Percentiles rank a stretch among this genome's conserved stretches.
Evolutionary conservation across 2,329 filamentous ascomycete genomes (phyloP).

Genomic region (Fusarium dlaminii): DNA sequence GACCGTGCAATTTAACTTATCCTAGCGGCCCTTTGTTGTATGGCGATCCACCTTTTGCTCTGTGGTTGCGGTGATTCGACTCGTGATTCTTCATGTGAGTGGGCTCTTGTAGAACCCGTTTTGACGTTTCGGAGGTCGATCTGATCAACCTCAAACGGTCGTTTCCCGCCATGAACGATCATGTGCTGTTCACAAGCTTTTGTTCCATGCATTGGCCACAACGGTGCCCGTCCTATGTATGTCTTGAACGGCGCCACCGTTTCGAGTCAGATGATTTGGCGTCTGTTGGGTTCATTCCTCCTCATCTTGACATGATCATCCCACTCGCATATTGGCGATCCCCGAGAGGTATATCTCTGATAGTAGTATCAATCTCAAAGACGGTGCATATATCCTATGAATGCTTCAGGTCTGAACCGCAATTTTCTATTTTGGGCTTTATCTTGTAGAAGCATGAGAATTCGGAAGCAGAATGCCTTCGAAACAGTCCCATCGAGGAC

Average conservation of each 20-base stretch:
- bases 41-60: slow-evolving; percentile 4
- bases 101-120: slow-evolving; percentile 4
- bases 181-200: slow-evolving; percentile 31
- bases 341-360: neutral
- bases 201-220: slow-evolving; percentile 12
- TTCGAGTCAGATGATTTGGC: slow-evolving; percentile 33
- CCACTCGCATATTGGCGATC: slow-evolving; percentile 15
- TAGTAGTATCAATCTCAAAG: neutral
- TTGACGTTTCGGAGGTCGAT: slow-evolving; percentile 2
- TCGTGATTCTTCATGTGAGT: slow-evolving; percentile 34
- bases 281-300: slow-evolving; percentile 1
- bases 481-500: neutral
- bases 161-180: slow-evolving; percentile 18
- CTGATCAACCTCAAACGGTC: slow-evolving; percentile 12
- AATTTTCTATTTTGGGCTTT: neutral
- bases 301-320: slow-evolving; percentile 4
- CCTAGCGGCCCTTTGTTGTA: slow-evolving; percentile 5
- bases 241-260: slow-evolving; percentile 20
- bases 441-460: neutral
- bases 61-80: slow-evolving; percentile 32
- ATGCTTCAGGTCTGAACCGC: neutral
- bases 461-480: neutral
- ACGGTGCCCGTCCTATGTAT: slow-evolving; percentile 20
- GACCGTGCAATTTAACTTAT: slow-evolving; percentile 25
- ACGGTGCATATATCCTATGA: neutral